These are phyloP conservation scores for Ehretia macrophylla DNA, from an alignment of 257 asterid genomes.

Conservation along the genomic window DNA sequence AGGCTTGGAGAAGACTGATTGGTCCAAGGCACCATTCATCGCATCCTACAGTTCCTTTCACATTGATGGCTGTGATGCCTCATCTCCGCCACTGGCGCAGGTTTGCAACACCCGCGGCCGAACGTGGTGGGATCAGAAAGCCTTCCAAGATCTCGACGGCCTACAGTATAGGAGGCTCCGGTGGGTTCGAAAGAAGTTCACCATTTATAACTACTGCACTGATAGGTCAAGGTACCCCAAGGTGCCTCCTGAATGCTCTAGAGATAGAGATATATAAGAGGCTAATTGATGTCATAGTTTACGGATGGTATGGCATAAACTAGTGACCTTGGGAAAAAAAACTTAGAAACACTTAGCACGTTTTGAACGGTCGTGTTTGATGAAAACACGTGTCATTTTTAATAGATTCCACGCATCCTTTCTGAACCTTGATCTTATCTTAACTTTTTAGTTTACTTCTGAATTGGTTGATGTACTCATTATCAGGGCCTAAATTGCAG, in stretches of 20 bases:
- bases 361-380: too few relatives aligned
- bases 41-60: conserved; percentile 39
- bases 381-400: too few relatives aligned
- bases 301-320: too few relatives aligned
- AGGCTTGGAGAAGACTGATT: conserved; percentile 33
- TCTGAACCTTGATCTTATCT: too few relatives aligned
- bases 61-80: conserved; percentile 32
- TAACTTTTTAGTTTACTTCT: too few relatives aligned
- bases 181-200: conserved; percentile 34
- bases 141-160: conserved; percentile 32
- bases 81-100: conserved; percentile 22
- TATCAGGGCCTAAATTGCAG: too few relatives aligned
- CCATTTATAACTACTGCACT: conserved; percentile 35
- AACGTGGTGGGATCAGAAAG: conserved; percentile 43
- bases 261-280: conserved; percentile 27
- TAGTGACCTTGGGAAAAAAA: too few relatives aligned
- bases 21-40: conserved; percentile 39
- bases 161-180: conserved; percentile 25
- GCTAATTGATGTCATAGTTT: too few relatives aligned
- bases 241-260: conserved; percentile 27
- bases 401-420: too few relatives aligned
- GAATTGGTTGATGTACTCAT: too few relatives aligned
- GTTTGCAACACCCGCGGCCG: conserved; percentile 30
- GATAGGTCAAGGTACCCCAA: conserved; percentile 24
- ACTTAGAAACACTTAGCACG: too few relatives aligned